Evolutionary conservation across 805 yeast genomes (phyloP).

Genomic region (Candida chilensis): DNA sequence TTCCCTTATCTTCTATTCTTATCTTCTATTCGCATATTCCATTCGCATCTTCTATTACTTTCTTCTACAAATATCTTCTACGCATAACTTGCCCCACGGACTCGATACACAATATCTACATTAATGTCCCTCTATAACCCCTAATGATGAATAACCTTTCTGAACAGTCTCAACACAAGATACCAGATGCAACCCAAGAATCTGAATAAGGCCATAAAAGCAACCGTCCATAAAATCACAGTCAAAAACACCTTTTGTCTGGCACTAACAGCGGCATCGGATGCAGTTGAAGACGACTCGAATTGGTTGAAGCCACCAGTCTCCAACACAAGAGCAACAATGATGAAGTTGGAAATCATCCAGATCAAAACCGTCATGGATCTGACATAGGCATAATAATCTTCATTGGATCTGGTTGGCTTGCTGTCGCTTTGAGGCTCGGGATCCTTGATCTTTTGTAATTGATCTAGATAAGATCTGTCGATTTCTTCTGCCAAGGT

Average conservation of each 20-base stretch:
- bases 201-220: constrained; percentile 49
- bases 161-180: constrained; percentile 27
- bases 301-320: constrained; percentile 35
- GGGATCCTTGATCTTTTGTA: constrained; percentile 40
- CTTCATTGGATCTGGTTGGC: constrained; percentile 23
- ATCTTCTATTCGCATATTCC: no score
- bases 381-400: constrained; percentile 34
- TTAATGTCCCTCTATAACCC: no score
- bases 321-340: constrained; percentile 30
- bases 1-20: no score
- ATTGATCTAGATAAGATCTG: constrained; percentile 39
- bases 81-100: no score
- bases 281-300: constrained; percentile 19
- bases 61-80: no score
- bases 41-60: no score
- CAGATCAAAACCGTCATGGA: constrained; percentile 36
- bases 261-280: constrained; percentile 17
- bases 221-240: constrained; percentile 53
- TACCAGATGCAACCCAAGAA: constrained; percentile 44
- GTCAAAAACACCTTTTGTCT: constrained; percentile 34
- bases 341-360: constrained; percentile 32
- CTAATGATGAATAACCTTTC: no score
- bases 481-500: constrained; percentile 43
- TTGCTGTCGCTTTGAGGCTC: constrained; percentile 13
- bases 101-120: no score